Evolutionary conservation across 495 filamentous ascomycete genomes (phyloP).

Genomic region (Xylaria nigripes): DNA sequence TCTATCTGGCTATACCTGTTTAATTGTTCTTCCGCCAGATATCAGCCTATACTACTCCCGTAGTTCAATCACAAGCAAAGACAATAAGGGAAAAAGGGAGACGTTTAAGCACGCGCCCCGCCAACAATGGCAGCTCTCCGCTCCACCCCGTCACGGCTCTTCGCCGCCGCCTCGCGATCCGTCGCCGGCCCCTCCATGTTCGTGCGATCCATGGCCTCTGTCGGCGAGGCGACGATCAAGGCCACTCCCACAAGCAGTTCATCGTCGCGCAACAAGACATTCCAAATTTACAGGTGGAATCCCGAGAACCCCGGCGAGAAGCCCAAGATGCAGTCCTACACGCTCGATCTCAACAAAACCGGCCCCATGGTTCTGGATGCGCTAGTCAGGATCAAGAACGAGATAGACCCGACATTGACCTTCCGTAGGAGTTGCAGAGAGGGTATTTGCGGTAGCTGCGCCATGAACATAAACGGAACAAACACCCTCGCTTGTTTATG

Average conservation of each 20-base stretch:
- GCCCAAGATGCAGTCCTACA: constrained; percentile 90
- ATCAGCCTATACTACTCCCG: not conserved
- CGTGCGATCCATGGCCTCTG: constrained; percentile 41
- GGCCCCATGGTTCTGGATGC: constrained; percentile 97
- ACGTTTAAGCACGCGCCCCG: constrained; percentile 1
- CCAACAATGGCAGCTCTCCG: constrained; percentile 70
- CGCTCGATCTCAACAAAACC: constrained; percentile 93
- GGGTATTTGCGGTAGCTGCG: constrained; percentile 96
- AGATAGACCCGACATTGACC: constrained; percentile 91
- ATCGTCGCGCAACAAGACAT: constrained; percentile 71
- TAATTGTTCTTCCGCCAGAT: constrained; percentile 7
- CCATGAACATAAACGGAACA: constrained; percentile 98
- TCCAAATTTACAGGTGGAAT: constrained; percentile 99
- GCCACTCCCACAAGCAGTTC: constrained; percentile 48
- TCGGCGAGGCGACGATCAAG: constrained; percentile 42
- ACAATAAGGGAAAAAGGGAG: not conserved
- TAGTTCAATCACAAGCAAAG: not conserved
- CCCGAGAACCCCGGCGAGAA: constrained; percentile 84
- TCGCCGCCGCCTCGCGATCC: constrained; percentile 45
- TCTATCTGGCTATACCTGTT: not conserved
- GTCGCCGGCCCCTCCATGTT: constrained; percentile 25
- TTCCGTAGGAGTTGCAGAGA: constrained; percentile 93
- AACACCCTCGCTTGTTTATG: constrained; percentile 97
- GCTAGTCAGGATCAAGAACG: constrained; percentile 97
- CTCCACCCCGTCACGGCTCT: constrained; percentile 54